These are phyloP conservation scores for Phytopythium boreale DNA, from an alignment of 352 stramenopile species.

Conservation along the genomic window DNA sequence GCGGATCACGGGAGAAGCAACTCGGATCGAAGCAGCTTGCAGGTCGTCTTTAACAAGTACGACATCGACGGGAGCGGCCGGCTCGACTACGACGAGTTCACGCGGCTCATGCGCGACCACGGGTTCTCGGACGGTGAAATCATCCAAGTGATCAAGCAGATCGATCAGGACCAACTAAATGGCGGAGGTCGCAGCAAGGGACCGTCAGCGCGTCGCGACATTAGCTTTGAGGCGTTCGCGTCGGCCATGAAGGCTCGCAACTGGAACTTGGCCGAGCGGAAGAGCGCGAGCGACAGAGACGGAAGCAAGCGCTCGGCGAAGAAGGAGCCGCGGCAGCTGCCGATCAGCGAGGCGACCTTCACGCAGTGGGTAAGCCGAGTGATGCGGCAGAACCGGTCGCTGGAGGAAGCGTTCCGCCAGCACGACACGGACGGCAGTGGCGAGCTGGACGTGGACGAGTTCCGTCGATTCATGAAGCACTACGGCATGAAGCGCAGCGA, in stretches of 20 bases:
- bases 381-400: constrained; percentile 28
- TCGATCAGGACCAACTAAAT: constrained; percentile 16
- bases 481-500: constrained; percentile 35
- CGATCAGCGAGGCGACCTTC: constrained; percentile 2
- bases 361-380: constrained; percentile 24
- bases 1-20: constrained; percentile 5
- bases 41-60: constrained; percentile 34
- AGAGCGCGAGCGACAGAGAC: background rate
- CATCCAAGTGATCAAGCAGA: constrained; percentile 22
- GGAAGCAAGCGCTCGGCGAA: background rate
- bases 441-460: constrained; percentile 45
- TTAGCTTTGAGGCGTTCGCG: constrained; percentile 22
- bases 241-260: constrained; percentile 16
- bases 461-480: constrained; percentile 49
- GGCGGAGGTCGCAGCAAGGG: background rate
- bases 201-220: constrained; percentile 1
- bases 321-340: background rate
- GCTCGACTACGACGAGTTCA: constrained; percentile 31
- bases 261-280: constrained; percentile 13
- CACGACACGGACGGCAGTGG: constrained; percentile 38
- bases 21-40: constrained; percentile 10
- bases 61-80: constrained; percentile 30
- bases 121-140: constrained; percentile 29
- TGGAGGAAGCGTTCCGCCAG: constrained; percentile 33
- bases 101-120: constrained; percentile 30